Conservation (phyloP, 768 basidiomycete genomes). For the Tephrocybe sp. region DNA sequence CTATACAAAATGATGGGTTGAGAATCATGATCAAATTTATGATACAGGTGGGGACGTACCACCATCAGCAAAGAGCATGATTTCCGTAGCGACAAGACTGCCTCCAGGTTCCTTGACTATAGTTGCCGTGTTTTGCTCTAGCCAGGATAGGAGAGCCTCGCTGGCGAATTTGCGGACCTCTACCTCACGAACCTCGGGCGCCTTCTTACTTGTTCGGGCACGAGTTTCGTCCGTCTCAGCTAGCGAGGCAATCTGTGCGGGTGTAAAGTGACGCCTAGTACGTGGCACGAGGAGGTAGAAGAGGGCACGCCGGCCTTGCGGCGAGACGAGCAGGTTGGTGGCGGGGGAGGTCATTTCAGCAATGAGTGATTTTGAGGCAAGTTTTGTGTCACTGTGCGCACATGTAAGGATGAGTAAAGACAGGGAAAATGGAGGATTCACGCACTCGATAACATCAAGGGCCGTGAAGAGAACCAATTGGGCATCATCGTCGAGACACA, state of each 20-base stretch:
- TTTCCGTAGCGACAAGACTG: constrained; percentile 72
- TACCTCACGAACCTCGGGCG: constrained; percentile 51
- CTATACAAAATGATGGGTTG: constrained; percentile 41
- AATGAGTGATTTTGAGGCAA: constrained; percentile 77
- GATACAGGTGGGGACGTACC: constrained; percentile 44
- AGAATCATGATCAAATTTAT: not conserved
- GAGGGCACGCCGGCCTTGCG: constrained; percentile 79
- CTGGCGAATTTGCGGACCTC: constrained; percentile 78
- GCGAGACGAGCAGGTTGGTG: constrained; percentile 51
- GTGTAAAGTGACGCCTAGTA: constrained; percentile 83
- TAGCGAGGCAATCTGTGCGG: constrained; percentile 67
- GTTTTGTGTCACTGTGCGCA: constrained; percentile 77
- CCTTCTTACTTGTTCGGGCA: constrained; percentile 83
- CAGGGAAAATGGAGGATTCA: constrained; percentile 7
- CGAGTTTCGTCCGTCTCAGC: constrained; percentile 71
- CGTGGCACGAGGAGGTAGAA: constrained; percentile 84
- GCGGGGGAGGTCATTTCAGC: constrained; percentile 62
- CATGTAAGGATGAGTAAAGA: constrained; percentile 1
- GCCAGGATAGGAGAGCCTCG: constrained; percentile 67
- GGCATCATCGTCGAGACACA: constrained; percentile 87
- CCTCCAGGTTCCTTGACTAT: constrained; percentile 76
- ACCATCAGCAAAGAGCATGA: constrained; percentile 83
- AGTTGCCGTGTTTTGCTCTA: constrained; percentile 57
- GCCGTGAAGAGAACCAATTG: constrained; percentile 89
- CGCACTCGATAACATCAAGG: constrained; percentile 86